Evolutionary conservation across 257 asterid species (phyloP).

Genomic region (Apocynum venetum): DNA sequence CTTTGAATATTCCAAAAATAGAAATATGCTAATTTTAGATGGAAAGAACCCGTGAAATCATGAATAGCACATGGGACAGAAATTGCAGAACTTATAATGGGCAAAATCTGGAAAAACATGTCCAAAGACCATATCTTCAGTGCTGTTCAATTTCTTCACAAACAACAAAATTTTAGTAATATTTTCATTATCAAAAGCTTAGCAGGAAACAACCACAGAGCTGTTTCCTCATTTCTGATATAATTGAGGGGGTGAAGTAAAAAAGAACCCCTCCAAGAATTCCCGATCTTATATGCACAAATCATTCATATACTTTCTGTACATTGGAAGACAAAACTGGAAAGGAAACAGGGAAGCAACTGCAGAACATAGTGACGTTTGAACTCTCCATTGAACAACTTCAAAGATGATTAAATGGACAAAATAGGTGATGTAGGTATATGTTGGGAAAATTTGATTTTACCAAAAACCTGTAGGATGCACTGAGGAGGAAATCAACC

Average conservation of each 20-base stretch:
- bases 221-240: neutral
- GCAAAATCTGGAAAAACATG: too few species aligned
- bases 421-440: too few species aligned
- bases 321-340: conserved; percentile 2
- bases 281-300: neutral
- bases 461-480: neutral
- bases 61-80: too few species aligned
- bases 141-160: too few species aligned
- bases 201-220: neutral
- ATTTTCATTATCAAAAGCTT: neutral
- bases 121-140: too few species aligned
- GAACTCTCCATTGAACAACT: neutral
- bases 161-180: too few species aligned
- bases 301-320: conserved; percentile 1
- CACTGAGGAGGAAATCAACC: neutral
- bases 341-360: neutral
- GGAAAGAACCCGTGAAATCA: too few species aligned
- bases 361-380: neutral
- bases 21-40: too few species aligned
- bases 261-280: neutral
- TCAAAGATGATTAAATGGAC: neutral
- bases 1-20: too few species aligned
- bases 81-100: too few species aligned
- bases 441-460: too few species aligned
- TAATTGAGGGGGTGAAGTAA: neutral